Evolutionary conservation across 306 rosid species (phyloP), one percentile per base, ranked within the genome.

Genomic region (Sicyos edulis): DNA sequence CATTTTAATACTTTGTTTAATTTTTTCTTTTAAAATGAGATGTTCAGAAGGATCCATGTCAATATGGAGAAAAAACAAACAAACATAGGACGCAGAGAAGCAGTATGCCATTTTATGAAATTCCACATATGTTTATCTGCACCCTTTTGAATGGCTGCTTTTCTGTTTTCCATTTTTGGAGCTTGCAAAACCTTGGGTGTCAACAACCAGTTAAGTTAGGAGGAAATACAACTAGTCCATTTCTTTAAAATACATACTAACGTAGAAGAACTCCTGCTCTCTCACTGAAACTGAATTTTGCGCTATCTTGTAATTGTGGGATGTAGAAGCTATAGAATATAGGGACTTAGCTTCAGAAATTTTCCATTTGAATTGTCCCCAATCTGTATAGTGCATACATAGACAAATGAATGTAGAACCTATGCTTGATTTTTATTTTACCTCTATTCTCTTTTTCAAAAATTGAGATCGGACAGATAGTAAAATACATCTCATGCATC

Each of bases 361-460:
- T 12, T 50, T 69, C 59, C 16, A 5, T 16, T 47, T 65, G 15
- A 65, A 42, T 20, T 47, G 72, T 20, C 21, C 37, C 45, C 45
- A 24, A 9, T 22, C 40, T 69, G 37, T 15, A 37, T 32, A 8
- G 19, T 69, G 19, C 22, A 37, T 32, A 8, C 51, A 4, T 17
- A 4, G 68, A 22, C 21, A 10, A 22, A 68, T 68, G 22, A 26
- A 69, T 51, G 44, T 51, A 3, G 21, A 24, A 69, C 20, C 14
- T 68, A 22, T 49, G 21, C 56, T 68, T 4, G 56, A 21, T 68
- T 29, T 49, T 8, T 53, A 47, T 49, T 16, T 49, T 47, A 50
- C 22, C 50, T 68, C 42, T 67, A 47, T 67, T 67, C 21, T 67
- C 45, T 67, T 45, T 47, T 66, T 66, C 29, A 49, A 19, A 47